Percentiles rank a stretch among this genome's conserved stretches.
Conservation (phyloP, 2,329 filamentous ascomycete species). For the Pseudogymnoascus sp. region DNA sequence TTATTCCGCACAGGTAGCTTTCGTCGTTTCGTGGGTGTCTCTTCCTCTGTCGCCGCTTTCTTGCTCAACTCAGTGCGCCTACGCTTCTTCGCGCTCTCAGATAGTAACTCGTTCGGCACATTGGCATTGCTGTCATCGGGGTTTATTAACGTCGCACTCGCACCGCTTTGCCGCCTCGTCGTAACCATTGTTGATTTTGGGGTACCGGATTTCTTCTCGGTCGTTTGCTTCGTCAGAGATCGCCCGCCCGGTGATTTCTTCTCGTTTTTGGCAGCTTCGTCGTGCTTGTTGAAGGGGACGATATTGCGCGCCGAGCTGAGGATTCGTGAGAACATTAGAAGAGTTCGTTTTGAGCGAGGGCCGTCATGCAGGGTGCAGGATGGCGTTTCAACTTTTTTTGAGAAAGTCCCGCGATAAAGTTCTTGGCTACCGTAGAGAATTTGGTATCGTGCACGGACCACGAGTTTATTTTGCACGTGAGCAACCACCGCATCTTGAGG, state of each 20-base stretch:
- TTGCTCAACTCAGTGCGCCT: constrained; percentile 6
- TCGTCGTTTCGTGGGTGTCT: constrained; percentile 21
- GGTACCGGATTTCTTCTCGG: neutral
- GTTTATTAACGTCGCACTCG: neutral
- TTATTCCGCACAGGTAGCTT: constrained; percentile 21
- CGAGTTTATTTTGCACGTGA: constrained; percentile 7
- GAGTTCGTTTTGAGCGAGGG: constrained; percentile 1
- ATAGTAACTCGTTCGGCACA: neutral
- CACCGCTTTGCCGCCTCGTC: constrained; percentile 10
- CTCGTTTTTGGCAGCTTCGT: neutral
- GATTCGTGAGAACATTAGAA: constrained; percentile 12
- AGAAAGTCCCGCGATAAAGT: neutral
- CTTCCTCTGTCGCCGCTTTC: constrained; percentile 2
- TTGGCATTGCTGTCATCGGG: neutral
- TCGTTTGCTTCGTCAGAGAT: neutral
- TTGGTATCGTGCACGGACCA: constrained; percentile 3
- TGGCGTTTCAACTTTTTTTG: constrained; percentile 4
- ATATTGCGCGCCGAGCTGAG: constrained; percentile 11
- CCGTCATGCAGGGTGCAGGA: constrained; percentile 7
- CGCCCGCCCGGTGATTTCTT: constrained; percentile 6
- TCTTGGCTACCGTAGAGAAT: constrained; percentile 4
- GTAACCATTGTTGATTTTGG: constrained; percentile 11
- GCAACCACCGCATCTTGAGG: neutral
- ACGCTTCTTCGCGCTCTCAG: constrained; percentile 11
- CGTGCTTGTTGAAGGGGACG: constrained; percentile 9